Percentiles rank a stretch among this genome's conserved stretches.
phyloP scores from a whole-genome alignment of 2,329 filamentous ascomycete genomes.

The Fusarium torulosum region DNA sequence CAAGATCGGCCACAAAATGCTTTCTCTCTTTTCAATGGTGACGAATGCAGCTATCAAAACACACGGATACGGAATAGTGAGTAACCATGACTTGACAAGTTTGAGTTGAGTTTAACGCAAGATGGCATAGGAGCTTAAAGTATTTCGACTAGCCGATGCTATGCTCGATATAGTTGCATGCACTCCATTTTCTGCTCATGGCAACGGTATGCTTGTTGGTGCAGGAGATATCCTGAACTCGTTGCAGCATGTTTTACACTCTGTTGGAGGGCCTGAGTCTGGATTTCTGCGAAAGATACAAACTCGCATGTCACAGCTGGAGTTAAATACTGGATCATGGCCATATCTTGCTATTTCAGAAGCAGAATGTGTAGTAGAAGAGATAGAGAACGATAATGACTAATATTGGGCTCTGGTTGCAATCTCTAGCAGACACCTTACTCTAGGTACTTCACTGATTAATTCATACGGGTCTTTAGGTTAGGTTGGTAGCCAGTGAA shows the following conservation, averaged over 20 bases:
- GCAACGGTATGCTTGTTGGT: constrained; percentile 43
- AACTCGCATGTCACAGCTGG: constrained; percentile 36
- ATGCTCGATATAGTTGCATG: constrained; percentile 45
- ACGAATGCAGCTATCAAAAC: constrained; percentile 41
- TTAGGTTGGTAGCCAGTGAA: too few relatives aligned
- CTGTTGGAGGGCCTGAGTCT: constrained; percentile 43
- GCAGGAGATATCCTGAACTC: constrained; percentile 42
- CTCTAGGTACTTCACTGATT: too few relatives aligned
- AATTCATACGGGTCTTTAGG: too few relatives aligned
- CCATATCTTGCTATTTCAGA: constrained; percentile 23
- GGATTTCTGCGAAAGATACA: constrained; percentile 36
- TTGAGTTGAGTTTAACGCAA: neutral
- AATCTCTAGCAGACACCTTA: too few relatives aligned
- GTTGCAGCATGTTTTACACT: constrained; percentile 38
- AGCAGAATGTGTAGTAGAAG: neutral
- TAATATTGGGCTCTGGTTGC: neutral
- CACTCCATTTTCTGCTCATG: constrained; percentile 29
- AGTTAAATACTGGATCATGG: constrained; percentile 32
- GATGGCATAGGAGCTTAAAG: constrained; percentile 43
- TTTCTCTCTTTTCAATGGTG: constrained; percentile 43
- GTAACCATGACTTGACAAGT: neutral
- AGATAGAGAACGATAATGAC: neutral
- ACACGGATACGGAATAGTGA: constrained; percentile 48
- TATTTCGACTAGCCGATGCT: constrained; percentile 44
- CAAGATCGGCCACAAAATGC: constrained; percentile 46